Percentiles rank a stretch among this genome's conserved stretches.
phyloP scores from a whole-genome alignment of 306 rosid genomes.

The Sphenostylis stenocarpa region DNA sequence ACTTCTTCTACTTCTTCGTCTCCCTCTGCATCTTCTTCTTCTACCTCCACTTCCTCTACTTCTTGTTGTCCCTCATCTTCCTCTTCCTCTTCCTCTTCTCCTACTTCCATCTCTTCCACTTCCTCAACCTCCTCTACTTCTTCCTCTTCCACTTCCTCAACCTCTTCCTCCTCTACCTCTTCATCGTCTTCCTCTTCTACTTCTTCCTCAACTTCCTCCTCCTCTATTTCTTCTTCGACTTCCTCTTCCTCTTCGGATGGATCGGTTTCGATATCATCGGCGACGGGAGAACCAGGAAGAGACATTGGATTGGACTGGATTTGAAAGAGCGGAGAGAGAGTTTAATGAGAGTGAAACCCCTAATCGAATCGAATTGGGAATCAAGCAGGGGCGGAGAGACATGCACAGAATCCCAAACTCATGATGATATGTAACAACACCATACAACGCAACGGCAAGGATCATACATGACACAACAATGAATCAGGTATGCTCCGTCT shows the following conservation, averaged over 20 bases:
- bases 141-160: slow-evolving; percentile 12
- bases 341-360: background rate
- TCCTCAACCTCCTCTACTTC: background rate
- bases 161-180: background rate
- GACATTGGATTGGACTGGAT: slow-evolving; percentile 31
- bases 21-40: background rate
- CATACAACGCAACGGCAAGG: background rate
- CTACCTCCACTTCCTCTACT: slow-evolving; percentile 17
- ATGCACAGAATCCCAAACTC: background rate
- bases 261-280: slow-evolving; percentile 19
- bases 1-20: slow-evolving; percentile 20
- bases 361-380: background rate
- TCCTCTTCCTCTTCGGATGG: slow-evolving; percentile 35
- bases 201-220: too few species aligned
- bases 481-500: background rate
- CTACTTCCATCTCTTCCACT: slow-evolving; percentile 22
- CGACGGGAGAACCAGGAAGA: slow-evolving; percentile 20
- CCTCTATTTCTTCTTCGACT: background rate
- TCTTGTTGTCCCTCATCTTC: background rate
- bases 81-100: background rate
- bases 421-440: background rate
- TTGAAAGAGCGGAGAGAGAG: background rate
- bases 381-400: background rate
- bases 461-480: background rate
- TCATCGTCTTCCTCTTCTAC: background rate